These are phyloP conservation scores for Glycine latifolia DNA, from an alignment of 306 rosid species.

Conservation along the genomic window DNA sequence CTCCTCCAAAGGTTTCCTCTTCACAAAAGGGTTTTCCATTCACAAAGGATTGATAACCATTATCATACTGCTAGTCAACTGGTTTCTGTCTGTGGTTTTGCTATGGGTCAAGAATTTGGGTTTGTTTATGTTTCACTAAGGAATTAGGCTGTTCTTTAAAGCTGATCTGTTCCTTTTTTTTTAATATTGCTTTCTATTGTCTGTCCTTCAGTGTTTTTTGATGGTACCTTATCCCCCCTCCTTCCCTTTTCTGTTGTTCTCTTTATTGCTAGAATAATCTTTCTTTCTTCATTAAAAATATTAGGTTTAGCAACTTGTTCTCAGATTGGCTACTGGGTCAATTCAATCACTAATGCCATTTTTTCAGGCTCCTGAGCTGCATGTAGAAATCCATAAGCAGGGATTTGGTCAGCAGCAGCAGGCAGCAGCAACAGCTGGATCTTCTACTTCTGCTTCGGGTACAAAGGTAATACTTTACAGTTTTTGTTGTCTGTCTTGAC, in stretches of 20 bases:
- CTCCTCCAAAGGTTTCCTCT: background rate
- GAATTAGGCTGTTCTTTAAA: background rate
- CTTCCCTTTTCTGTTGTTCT: background rate
- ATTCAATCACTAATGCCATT: constrained; percentile 22
- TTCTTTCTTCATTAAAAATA: background rate
- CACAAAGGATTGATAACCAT: background rate
- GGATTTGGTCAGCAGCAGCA: constrained; percentile 68
- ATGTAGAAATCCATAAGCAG: constrained; percentile 67
- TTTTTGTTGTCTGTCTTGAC: constrained; percentile 2
- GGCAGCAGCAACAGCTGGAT: constrained; percentile 61
- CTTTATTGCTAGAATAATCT: background rate
- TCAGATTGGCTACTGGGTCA: background rate
- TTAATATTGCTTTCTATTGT: background rate
- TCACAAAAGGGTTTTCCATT: background rate
- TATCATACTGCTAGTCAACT: constrained; percentile 5
- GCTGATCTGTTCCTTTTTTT: background rate
- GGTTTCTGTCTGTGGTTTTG: constrained; percentile 17
- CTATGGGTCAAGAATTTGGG: background rate
- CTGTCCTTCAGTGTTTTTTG: background rate
- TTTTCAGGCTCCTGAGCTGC: constrained; percentile 75
- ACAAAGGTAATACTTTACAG: constrained; percentile 62
- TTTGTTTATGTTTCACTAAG: background rate
- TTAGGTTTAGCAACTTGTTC: background rate
- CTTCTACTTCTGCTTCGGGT: constrained; percentile 66
- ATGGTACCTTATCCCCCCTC: background rate